phyloP scores from a whole-genome alignment of 202 grass and related monocot genomes.

The Zizania palustris region DNA sequence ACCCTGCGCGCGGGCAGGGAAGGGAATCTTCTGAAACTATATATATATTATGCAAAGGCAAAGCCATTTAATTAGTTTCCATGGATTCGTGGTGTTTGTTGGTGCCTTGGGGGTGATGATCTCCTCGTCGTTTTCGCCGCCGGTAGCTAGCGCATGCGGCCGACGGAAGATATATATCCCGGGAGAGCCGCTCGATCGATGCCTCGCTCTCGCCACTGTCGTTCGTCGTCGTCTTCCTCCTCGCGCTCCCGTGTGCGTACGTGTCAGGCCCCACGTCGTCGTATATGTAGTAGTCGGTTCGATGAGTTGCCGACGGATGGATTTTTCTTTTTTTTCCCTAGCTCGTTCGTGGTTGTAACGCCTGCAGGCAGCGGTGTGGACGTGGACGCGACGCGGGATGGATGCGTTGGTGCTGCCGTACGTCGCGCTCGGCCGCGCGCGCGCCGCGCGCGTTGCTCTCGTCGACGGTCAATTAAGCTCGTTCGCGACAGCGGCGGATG shows the following conservation, averaged over 20 bases:
- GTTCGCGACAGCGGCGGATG: not conserved
- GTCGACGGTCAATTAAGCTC: slow-evolving; percentile 2
- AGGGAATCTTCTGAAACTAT: slow-evolving; percentile 6
- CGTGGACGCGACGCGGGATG: not conserved
- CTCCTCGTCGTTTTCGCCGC: slow-evolving; percentile 42
- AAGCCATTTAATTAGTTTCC: not conserved
- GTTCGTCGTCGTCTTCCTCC: not conserved
- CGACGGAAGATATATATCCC: slow-evolving; percentile 27
- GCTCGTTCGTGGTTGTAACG: not conserved
- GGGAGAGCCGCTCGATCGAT: not conserved
- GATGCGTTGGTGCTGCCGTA: not conserved
- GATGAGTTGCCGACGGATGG: not conserved
- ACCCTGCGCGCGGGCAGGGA: not conserved
- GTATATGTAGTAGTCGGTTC: too few relatives aligned
- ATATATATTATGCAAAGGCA: not conserved
- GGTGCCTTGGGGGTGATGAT: not conserved
- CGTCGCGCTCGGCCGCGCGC: not conserved
- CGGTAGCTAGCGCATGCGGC: slow-evolving; percentile 6
- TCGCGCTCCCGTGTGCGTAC: too few relatives aligned
- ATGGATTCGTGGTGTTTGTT: not conserved
- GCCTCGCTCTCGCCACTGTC: not conserved
- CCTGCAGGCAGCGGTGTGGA: slow-evolving; percentile 5
- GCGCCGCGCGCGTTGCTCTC: not conserved
- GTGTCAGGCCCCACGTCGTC: not conserved
- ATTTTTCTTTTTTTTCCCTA: too few relatives aligned